Conservation (phyloP, 352 stramenopile species). For the Globisporangium abappressorium region DNA sequence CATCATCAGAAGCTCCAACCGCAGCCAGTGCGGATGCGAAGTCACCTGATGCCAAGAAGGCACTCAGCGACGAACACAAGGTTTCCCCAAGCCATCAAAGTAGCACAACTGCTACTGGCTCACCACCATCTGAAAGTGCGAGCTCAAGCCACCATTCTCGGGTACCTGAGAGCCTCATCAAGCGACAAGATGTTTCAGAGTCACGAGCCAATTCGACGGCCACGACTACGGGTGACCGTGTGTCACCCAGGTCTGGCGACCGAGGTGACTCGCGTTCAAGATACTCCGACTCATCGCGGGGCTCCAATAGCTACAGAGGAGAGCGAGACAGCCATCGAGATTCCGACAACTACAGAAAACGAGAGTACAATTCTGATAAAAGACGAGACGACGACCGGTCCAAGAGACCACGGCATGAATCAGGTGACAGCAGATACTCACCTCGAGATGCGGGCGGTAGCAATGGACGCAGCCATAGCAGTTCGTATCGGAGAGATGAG, state of each 20-base stretch:
- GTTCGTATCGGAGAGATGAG: background rate
- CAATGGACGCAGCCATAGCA: background rate
- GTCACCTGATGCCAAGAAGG: background rate
- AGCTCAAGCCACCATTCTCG: background rate
- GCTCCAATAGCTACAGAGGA: background rate
- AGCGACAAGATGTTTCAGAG: background rate
- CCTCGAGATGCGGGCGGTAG: constrained; percentile 1
- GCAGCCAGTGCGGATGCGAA: background rate
- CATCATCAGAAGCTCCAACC: background rate
- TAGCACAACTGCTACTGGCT: background rate
- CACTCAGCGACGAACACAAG: background rate
- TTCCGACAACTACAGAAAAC: constrained; percentile 4
- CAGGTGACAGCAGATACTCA: constrained; percentile 4
- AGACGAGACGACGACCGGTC: constrained; percentile 1
- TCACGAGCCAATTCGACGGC: background rate
- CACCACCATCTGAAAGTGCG: background rate
- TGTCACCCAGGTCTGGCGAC: background rate
- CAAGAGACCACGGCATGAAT: constrained; percentile 10
- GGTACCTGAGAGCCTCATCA: background rate
- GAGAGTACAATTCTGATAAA: constrained; percentile 4
- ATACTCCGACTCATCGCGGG: constrained; percentile 2
- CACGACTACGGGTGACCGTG: background rate
- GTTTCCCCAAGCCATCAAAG: background rate
- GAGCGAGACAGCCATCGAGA: constrained; percentile 1
- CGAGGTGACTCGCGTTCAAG: background rate